Evolutionary conservation across 495 filamentous ascomycete species (phyloP).

Genomic region (Penicillium psychrofluorescens): DNA sequence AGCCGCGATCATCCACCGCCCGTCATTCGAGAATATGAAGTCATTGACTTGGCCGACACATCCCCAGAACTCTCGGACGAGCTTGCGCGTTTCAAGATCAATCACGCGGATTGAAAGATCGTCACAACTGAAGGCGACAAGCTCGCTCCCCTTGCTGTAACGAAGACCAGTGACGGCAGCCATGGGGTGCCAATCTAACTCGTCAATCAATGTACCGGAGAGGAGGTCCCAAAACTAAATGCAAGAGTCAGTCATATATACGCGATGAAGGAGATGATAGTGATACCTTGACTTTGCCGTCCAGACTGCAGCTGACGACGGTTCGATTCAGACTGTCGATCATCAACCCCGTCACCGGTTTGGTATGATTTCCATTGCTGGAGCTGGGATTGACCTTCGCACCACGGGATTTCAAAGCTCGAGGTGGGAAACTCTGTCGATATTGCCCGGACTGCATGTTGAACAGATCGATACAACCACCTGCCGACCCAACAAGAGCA

Average conservation of each 20-base stretch:
- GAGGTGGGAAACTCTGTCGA: constrained; percentile 76
- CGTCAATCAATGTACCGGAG: constrained; percentile 66
- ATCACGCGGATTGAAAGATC: constrained; percentile 83
- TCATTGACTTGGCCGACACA: constrained; percentile 75
- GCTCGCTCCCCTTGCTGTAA: constrained; percentile 72
- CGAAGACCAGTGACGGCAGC: constrained; percentile 67
- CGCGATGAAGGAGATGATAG: background rate
- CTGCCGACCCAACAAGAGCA: constrained; percentile 78
- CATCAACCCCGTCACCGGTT: constrained; percentile 75
- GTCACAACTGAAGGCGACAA: constrained; percentile 84
- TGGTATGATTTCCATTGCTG: constrained; percentile 58
- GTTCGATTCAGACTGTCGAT: constrained; percentile 78
- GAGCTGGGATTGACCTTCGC: background rate
- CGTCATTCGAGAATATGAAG: constrained; percentile 87
- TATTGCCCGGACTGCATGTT: constrained; percentile 91
- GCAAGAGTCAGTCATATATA: constrained; percentile 3
- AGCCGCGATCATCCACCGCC: constrained; percentile 86
- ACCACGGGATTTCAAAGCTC: constrained; percentile 53
- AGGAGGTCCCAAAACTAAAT: constrained; percentile 82
- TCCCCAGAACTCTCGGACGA: constrained; percentile 90
- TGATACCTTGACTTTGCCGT: constrained; percentile 82
- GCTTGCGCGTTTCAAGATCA: constrained; percentile 81
- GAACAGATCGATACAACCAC: constrained; percentile 82
- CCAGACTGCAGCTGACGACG: constrained; percentile 76
- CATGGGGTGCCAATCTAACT: constrained; percentile 81